phyloP scores from a whole-genome alignment of 2,329 filamentous ascomycete genomes.

The Fusarium sambucinum region DNA sequence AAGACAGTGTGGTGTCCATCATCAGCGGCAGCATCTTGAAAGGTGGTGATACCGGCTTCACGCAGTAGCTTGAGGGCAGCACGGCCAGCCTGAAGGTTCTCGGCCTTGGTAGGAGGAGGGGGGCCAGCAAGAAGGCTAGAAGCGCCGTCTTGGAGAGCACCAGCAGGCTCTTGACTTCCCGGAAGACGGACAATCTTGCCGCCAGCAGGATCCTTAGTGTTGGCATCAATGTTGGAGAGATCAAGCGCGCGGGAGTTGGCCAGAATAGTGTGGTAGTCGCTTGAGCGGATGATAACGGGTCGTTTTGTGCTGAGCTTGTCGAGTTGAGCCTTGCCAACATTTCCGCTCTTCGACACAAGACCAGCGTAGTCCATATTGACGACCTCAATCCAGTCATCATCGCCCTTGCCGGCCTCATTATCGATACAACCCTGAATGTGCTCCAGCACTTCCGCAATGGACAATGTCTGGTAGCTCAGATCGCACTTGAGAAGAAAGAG shows the following conservation, averaged over 20 bases:
- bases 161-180: conserved; percentile 45
- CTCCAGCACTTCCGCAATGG: conserved; percentile 26
- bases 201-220: conserved; percentile 37
- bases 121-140: conserved; percentile 39
- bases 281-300: conserved; percentile 42
- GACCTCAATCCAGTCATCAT: conserved; percentile 46
- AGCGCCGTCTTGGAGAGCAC: conserved; percentile 44
- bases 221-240: conserved; percentile 39
- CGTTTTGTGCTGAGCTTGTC: conserved; percentile 42
- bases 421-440: conserved; percentile 47
- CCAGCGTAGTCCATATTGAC: conserved; percentile 45
- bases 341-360: conserved; percentile 38
- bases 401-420: conserved; percentile 36
- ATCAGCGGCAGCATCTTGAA: conserved; percentile 45
- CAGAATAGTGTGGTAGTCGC: conserved; percentile 44
- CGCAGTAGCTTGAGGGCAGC: conserved; percentile 47
- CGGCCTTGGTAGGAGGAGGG: conserved; percentile 28
- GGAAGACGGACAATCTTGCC: conserved; percentile 45
- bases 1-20: conserved; percentile 32
- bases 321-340: conserved; percentile 39
- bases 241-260: conserved; percentile 45
- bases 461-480: conserved; percentile 46
- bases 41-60: conserved; percentile 47
- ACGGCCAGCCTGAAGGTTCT: conserved; percentile 39
- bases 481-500: conserved; percentile 46